phyloP scores from a whole-genome alignment of 495 filamentous ascomycete genomes.

The Chaetomium fimeti region DNA sequence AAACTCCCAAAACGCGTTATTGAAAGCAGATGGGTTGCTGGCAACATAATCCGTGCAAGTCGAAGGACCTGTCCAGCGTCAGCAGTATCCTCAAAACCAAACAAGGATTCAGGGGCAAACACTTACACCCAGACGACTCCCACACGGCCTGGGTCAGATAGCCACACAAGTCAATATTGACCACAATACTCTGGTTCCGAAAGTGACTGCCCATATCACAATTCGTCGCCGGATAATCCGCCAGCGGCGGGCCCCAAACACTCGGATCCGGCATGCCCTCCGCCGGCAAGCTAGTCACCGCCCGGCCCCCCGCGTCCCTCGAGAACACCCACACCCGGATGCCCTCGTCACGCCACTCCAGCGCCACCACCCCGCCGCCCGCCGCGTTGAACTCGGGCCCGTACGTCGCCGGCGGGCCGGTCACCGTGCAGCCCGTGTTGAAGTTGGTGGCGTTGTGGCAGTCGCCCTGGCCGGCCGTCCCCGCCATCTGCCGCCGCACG shows the following conservation, averaged over 20 bases:
- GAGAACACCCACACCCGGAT: conserved; percentile 65
- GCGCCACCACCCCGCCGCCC: conserved; percentile 61
- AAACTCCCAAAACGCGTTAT: conserved; percentile 65
- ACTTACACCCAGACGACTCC: conserved; percentile 44
- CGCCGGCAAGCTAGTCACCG: conserved; percentile 44
- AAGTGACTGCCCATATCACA: conserved; percentile 65
- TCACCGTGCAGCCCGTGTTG: conserved; percentile 58
- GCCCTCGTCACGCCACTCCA: conserved; percentile 59
- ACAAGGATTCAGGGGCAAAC: not conserved
- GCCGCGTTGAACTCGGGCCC: conserved; percentile 57
- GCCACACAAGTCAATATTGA: conserved; percentile 69
- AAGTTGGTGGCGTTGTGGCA: conserved; percentile 54
- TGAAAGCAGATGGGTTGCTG: conserved; percentile 60
- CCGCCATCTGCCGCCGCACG: conserved; percentile 47
- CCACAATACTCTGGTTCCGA: conserved; percentile 62
- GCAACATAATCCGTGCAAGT: conserved; percentile 62
- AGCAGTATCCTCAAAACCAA: conserved; percentile 11
- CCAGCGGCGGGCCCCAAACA: conserved; percentile 58
- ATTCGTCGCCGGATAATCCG: conserved; percentile 54
- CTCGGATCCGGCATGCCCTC: conserved; percentile 51
- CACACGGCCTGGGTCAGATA: conserved; percentile 57
- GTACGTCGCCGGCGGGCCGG: conserved; percentile 42
- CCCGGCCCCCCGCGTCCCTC: conserved; percentile 41
- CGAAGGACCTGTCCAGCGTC: conserved; percentile 31
- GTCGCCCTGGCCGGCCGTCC: conserved; percentile 45